Evolutionary conservation across 345 rosid species (phyloP), one percentile per base, ranked within the genome.

Genomic region (Rhodamnia rubescens): DNA sequence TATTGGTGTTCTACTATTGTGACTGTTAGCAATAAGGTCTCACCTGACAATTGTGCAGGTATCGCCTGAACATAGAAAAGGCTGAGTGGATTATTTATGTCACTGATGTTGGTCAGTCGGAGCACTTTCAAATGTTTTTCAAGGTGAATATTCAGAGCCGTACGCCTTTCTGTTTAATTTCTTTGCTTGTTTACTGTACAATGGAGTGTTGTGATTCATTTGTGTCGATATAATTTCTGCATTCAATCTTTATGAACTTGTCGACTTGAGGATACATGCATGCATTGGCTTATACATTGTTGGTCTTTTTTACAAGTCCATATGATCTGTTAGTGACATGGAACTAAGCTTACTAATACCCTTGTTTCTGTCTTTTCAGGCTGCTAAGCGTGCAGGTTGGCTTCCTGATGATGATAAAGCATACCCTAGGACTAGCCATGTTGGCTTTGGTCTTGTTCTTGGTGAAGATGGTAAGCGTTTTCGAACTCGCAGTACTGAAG

Each of bases 71-170:
- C 86, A 96, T 93, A 90, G 99, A 97, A 91, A 95, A 92, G 90
- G 99, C 97, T 83, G 97, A 96, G 85, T 96, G 98, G 99, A 96
- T 97, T 81, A 93, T 95, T 83, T 97, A 97, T 88, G 94, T 96
- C 81, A 97, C 99, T 53, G 99, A 97, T 93, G 98, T 95, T 85
- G 99, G 98, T 87, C 99, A 97, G 91, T 95, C 95, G 87, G 95
- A 93, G 85, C 99, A 97, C 87, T 97, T 96, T 86, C 93, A 93
- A 83, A 97, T 96, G 99, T 83, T 95, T 53, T 97, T 97, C 92
- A 94, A 93, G 88, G 99, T 96, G 89, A 80, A 96, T 88, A 81
- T 83, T 84, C 21, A 59, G 42, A 49, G 51, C 85, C 29, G 14
- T 53, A 81, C 82, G 21, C 29, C 49, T 15, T 84, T 32, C 58